These are phyloP conservation scores for Candida michaelii DNA, from an alignment of 805 yeast species.

Conservation along the genomic window DNA sequence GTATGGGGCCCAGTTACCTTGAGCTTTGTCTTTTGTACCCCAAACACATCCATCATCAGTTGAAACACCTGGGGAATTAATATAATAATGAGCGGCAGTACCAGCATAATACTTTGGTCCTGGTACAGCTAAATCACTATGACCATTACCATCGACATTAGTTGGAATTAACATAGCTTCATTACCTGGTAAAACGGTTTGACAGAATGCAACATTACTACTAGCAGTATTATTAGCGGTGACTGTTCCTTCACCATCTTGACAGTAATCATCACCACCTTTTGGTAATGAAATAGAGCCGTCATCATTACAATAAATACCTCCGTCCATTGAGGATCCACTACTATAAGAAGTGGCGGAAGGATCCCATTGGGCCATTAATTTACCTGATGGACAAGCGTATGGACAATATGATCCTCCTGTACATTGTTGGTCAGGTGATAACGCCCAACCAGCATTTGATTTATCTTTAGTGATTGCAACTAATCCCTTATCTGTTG, in stretches of 20 bases:
- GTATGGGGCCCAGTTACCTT: conserved; percentile 92
- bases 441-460: conserved; percentile 88
- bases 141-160: conserved; percentile 47
- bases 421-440: conserved; percentile 68
- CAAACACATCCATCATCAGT: conserved; percentile 77
- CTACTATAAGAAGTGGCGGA: conserved; percentile 67
- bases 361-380: conserved; percentile 90
- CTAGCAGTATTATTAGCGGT: conserved; percentile 57
- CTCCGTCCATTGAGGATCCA: conserved; percentile 82
- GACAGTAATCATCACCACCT: conserved; percentile 60
- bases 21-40: conserved; percentile 69
- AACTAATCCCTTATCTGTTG: conserved; percentile 65
- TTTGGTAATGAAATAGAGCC: conserved; percentile 68
- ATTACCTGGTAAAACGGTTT: conserved; percentile 90
- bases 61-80: conserved; percentile 81
- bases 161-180: conserved; percentile 95
- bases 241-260: conserved; percentile 77
- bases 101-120: conserved; percentile 80
- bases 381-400: conserved; percentile 86
- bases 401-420: conserved; percentile 86
- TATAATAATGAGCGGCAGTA: conserved; percentile 84
- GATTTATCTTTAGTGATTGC: conserved; percentile 55
- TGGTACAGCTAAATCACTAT: conserved; percentile 75
- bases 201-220: conserved; percentile 76
- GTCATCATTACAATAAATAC: conserved; percentile 69